phyloP scores from a whole-genome alignment of 139 green algal species.

The Chlamydomonas urium region DNA sequence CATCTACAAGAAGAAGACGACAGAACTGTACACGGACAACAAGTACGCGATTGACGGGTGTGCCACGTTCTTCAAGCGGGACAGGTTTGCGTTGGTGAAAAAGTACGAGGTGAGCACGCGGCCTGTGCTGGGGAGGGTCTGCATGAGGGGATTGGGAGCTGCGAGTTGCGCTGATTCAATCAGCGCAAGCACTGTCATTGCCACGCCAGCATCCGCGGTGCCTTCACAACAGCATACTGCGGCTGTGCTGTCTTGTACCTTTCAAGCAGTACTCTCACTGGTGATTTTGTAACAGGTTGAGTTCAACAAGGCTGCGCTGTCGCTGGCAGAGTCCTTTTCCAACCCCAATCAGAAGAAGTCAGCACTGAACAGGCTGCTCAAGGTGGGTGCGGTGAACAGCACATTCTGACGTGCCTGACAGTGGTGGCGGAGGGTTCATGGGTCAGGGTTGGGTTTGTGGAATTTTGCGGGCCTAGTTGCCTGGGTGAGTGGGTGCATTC shows the following conservation, averaged over 20 bases:
- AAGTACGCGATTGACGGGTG: conserved; percentile 95
- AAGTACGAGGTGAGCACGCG: conserved; percentile 75
- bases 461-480: too few species aligned
- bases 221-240: too few species aligned
- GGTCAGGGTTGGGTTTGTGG: too few species aligned
- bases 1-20: conserved; percentile 99
- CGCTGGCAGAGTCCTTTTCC: conserved; percentile 76
- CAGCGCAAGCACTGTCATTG: too few species aligned
- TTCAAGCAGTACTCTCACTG: not conserved
- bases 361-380: conserved; percentile 90
- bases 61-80: conserved; percentile 91
- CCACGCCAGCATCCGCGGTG: too few species aligned
- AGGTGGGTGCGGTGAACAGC: conserved; percentile 69
- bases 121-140: too few species aligned
- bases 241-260: too few species aligned
- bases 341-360: conserved; percentile 86
- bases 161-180: too few species aligned
- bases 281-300: conserved; percentile 65
- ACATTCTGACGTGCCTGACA: too few species aligned
- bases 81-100: conserved; percentile 93
- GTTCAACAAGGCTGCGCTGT: conserved; percentile 99
- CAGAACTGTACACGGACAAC: conserved; percentile 83
- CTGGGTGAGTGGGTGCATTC: not conserved
- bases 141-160: too few species aligned
- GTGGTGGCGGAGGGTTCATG: too few species aligned